These are phyloP conservation scores for Lasiosphaeris hirsuta DNA, from an alignment of 495 filamentous ascomycete species.

Conservation along the genomic window DNA sequence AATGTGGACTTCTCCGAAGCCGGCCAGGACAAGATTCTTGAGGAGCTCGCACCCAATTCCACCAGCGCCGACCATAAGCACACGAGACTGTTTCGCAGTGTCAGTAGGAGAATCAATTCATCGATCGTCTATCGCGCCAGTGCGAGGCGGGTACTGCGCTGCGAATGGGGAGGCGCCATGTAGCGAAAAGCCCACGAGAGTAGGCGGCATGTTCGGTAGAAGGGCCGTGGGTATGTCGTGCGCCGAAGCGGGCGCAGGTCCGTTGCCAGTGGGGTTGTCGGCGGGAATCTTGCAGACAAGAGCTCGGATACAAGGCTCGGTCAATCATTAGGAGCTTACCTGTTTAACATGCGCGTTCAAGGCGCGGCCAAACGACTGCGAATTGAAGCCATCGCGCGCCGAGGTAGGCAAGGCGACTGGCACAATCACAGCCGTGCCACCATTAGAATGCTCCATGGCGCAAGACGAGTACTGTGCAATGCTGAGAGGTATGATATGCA, in stretches of 20 bases:
- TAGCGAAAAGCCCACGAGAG: background rate
- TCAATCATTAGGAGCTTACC: constrained; percentile 30
- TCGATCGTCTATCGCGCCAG: constrained; percentile 7
- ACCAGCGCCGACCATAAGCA: constrained; percentile 92
- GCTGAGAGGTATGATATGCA: too few species aligned
- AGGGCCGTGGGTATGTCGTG: too few species aligned
- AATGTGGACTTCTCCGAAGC: constrained; percentile 92
- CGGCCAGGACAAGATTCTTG: constrained; percentile 91
- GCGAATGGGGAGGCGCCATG: background rate
- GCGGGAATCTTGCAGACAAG: too few species aligned
- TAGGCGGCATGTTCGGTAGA: too few species aligned
- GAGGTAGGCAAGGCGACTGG: constrained; percentile 10
- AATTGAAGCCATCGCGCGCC: constrained; percentile 38
- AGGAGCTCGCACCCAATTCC: constrained; percentile 97
- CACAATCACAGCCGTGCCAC: constrained; percentile 10
- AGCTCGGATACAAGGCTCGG: too few species aligned
- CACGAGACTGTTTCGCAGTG: constrained; percentile 61
- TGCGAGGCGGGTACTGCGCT: constrained; percentile 4
- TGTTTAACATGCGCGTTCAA: constrained; percentile 45
- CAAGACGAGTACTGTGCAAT: background rate
- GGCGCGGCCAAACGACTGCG: constrained; percentile 41
- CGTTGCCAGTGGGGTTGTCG: too few species aligned
- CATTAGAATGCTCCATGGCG: constrained; percentile 7
- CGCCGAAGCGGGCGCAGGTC: too few species aligned
- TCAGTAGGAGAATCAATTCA: constrained; percentile 26